phyloP scores from a whole-genome alignment of 1,139 yeast species.

The Blastobotrys arbuscula region DNA sequence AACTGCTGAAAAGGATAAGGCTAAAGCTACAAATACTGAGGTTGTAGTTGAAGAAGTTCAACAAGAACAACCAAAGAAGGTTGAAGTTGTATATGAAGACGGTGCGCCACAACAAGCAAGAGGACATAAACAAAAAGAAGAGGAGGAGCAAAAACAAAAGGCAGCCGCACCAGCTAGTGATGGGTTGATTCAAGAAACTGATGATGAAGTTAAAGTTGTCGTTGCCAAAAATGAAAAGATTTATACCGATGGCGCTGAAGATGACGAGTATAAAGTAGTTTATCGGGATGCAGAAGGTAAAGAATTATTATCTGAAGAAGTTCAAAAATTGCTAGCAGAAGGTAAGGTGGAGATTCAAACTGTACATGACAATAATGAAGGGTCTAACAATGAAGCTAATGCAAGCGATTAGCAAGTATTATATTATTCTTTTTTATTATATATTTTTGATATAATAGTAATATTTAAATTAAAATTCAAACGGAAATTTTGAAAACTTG shows the following conservation, averaged over 20 bases:
- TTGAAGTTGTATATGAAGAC: slow-evolving; percentile 13
- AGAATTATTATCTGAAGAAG: slow-evolving; percentile 28
- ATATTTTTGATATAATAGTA: no score
- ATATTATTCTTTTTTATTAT: background rate
- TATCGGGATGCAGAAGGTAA: slow-evolving; percentile 34
- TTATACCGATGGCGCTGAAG: slow-evolving; percentile 9
- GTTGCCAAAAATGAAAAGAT: slow-evolving; percentile 8
- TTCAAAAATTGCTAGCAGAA: slow-evolving; percentile 23
- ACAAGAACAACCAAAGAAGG: background rate
- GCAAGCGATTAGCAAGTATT: background rate
- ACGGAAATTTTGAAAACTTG: background rate
- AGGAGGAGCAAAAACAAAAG: slow-evolving; percentile 18
- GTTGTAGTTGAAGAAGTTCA: slow-evolving; percentile 12
- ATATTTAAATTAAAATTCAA: background rate
- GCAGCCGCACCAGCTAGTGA: slow-evolving; percentile 20
- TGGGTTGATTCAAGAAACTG: slow-evolving; percentile 18
- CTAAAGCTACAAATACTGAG: slow-evolving; percentile 11
- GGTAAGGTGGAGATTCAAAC: slow-evolving; percentile 23
- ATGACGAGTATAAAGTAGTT: slow-evolving; percentile 21
- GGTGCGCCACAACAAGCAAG: slow-evolving; percentile 13
- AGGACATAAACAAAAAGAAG: no score
- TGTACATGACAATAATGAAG: slow-evolving; percentile 10
- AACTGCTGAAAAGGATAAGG: slow-evolving; percentile 7
- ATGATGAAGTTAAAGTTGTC: slow-evolving; percentile 9
- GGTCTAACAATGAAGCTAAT: background rate